These are phyloP conservation scores for bread wheat (Triticum aestivum) DNA, from an alignment of 176 grass and related monocot genomes.

Conservation along the genomic window DNA sequence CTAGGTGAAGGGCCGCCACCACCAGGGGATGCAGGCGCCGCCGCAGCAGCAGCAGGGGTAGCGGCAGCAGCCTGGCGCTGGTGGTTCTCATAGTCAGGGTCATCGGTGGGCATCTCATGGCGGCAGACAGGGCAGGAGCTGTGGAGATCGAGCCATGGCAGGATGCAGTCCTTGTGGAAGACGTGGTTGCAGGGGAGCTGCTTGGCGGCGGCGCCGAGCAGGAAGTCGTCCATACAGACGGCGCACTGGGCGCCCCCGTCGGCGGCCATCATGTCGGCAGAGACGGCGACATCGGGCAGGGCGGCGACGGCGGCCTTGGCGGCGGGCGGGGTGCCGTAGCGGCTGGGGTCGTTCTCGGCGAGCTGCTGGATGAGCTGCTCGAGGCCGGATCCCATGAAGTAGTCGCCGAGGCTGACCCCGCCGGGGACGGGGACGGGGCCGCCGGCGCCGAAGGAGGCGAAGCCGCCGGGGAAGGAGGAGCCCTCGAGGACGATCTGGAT, in stretches of 20 bases:
- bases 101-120: constrained; percentile 78
- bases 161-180: constrained; percentile 94
- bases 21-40: not conserved
- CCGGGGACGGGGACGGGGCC: not conserved
- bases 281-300: constrained; percentile 69
- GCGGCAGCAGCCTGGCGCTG: constrained; percentile 2
- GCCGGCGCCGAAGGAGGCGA: not conserved
- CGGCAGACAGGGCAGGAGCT: constrained; percentile 97
- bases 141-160: constrained; percentile 94
- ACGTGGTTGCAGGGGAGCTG: constrained; percentile 93
- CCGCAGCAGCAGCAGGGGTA: not conserved
- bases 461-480: not conserved
- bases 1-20: constrained; percentile 39
- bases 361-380: constrained; percentile 99
- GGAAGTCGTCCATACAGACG: constrained; percentile 90
- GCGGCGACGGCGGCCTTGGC: constrained; percentile 66
- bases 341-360: constrained; percentile 93
- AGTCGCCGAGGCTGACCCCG: constrained; percentile 71
- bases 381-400: constrained; percentile 87
- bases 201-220: constrained; percentile 56
- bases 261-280: constrained; percentile 49
- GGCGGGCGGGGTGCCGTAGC: constrained; percentile 85
- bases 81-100: constrained; percentile 37
- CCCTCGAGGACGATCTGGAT: constrained; percentile 87
- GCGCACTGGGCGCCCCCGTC: constrained; percentile 81